Percentiles rank a stretch among this genome's conserved stretches.
These are phyloP conservation scores for Graphilbum sp. DNA, from an alignment of 2,329 filamentous ascomycete genomes.

Conservation along the genomic window DNA sequence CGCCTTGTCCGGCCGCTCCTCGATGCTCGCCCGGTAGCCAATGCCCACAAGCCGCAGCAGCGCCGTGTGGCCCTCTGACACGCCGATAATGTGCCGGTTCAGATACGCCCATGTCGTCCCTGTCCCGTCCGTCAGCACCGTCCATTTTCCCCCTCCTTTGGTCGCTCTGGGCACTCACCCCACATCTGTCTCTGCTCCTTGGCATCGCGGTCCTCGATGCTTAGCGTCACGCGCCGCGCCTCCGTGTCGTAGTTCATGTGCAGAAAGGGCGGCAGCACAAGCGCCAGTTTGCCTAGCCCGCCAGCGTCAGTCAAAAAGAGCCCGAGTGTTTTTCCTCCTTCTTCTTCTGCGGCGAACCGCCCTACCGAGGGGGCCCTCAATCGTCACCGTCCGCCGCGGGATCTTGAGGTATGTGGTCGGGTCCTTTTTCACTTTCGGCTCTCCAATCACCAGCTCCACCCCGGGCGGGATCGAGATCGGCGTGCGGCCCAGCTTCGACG, in stretches of 20 bases:
- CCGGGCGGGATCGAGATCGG: conserved; percentile 68
- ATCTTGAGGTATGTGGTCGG: conserved; percentile 44
- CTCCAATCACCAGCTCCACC: conserved; percentile 58
- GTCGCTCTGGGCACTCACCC: conserved; percentile 48
- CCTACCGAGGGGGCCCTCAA: conserved; percentile 75
- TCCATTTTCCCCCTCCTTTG: background rate
- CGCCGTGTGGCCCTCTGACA: conserved; percentile 90
- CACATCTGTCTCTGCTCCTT: conserved; percentile 87
- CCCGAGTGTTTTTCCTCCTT: background rate
- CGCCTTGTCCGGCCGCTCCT: conserved; percentile 56
- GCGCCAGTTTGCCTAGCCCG: conserved; percentile 49
- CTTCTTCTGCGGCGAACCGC: conserved; percentile 13
- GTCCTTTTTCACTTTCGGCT: conserved; percentile 37
- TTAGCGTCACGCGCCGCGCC: conserved; percentile 47
- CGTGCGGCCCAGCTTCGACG: conserved; percentile 75
- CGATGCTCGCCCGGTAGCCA: conserved; percentile 81
- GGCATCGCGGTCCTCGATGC: conserved; percentile 48
- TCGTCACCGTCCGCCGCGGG: conserved; percentile 50
- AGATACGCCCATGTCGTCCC: conserved; percentile 83
- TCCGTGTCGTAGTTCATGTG: conserved; percentile 50
- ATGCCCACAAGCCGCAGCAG: conserved; percentile 89
- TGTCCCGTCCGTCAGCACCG: conserved; percentile 20
- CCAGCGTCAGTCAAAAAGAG: background rate
- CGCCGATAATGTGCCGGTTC: conserved; percentile 79
- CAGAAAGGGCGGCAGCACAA: conserved; percentile 68